Conservation (phyloP, 1,284 basidiomycete genomes). For the Naganishia sp. region DNA sequence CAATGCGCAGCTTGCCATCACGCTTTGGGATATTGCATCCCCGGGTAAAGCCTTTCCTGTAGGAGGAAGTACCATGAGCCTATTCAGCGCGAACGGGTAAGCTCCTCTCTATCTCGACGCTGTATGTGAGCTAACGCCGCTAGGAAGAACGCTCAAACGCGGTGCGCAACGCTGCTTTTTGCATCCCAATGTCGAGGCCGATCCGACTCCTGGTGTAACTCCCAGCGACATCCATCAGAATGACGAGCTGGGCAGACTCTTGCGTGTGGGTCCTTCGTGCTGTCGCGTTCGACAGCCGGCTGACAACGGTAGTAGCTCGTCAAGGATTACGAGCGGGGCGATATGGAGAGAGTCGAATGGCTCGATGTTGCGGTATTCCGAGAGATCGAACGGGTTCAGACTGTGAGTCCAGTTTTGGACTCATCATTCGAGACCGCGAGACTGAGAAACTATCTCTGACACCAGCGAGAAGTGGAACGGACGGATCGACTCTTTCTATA, state of each 20-base stretch:
- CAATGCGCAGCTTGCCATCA: constrained; percentile 85
- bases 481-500: constrained; percentile 89
- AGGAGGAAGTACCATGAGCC: constrained; percentile 82
- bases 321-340: constrained; percentile 93
- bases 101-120: constrained; percentile 36
- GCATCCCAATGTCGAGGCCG: constrained; percentile 80
- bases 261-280: constrained; percentile 65
- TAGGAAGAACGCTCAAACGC: constrained; percentile 75
- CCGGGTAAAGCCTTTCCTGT: constrained; percentile 72
- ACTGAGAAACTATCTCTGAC: background rate
- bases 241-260: constrained; percentile 92
- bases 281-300: background rate
- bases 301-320: constrained; percentile 64
- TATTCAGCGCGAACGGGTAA: constrained; percentile 89
- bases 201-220: constrained; percentile 78
- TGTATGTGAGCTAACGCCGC: constrained; percentile 7
- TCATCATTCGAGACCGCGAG: background rate
- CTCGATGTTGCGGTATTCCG: constrained; percentile 89
- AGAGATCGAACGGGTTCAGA: constrained; percentile 89
- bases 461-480: constrained; percentile 78
- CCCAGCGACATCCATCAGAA: constrained; percentile 76
- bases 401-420: constrained; percentile 59
- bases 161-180: constrained; percentile 87
- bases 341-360: constrained; percentile 94
- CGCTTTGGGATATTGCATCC: constrained; percentile 89